Percentiles rank a stretch among this genome's conserved stretches.
These are phyloP conservation scores for Lactarius tabidus DNA, from an alignment of 768 basidiomycete species.

Conservation along the genomic window DNA sequence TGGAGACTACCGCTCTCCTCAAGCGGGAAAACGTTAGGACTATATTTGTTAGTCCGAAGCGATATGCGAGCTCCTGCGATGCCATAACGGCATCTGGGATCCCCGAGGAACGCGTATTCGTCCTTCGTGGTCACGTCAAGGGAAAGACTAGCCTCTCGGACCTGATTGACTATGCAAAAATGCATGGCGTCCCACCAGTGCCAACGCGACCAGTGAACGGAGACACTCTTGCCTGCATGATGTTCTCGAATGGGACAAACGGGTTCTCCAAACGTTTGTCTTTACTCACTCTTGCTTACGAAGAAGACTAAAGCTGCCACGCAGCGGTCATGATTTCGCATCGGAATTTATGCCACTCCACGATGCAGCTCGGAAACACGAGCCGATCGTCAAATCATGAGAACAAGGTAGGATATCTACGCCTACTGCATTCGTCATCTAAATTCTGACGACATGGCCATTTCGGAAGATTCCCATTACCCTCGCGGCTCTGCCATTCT, in stretches of 20 bases:
- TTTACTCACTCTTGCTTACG: neutral
- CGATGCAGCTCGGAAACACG: conserved; percentile 32
- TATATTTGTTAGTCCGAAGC: conserved; percentile 48
- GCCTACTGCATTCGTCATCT: neutral
- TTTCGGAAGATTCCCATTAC: conserved; percentile 43
- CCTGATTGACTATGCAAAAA: conserved; percentile 40
- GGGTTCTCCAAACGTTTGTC: conserved; percentile 63
- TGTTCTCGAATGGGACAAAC: conserved; percentile 77
- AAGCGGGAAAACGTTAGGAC: conserved; percentile 47
- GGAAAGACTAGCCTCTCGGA: conserved; percentile 44
- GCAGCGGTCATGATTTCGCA: conserved; percentile 69
- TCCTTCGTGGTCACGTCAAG: conserved; percentile 42
- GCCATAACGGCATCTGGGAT: conserved; percentile 36
- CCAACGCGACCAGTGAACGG: conserved; percentile 42
- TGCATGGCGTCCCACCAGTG: conserved; percentile 37
- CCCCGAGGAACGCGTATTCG: conserved; percentile 42
- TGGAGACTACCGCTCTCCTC: conserved; percentile 52
- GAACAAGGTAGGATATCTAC: conserved; percentile 35
- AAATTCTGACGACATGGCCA: conserved; percentile 34
- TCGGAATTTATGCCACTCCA: conserved; percentile 48
- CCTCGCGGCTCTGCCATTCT: conserved; percentile 61
- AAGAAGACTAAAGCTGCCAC: neutral
- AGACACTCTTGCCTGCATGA: conserved; percentile 61
- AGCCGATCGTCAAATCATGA: conserved; percentile 33
- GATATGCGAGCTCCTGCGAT: conserved; percentile 40